Evolutionary conservation across 495 filamentous ascomycete species (phyloP).

Genomic region (Geopyxis carbonaria): DNA sequence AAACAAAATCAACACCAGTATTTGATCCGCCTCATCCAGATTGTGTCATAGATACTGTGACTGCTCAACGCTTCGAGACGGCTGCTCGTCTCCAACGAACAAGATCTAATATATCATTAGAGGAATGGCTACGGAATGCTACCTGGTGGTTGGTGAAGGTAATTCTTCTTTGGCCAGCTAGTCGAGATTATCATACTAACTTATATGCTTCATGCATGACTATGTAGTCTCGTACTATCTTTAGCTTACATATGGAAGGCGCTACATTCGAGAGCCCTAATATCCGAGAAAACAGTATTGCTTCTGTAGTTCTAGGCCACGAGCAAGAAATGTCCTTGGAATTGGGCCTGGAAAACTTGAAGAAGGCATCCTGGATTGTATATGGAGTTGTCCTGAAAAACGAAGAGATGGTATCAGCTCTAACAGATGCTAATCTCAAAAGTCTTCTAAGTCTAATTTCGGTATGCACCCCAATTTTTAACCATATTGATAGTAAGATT

Average conservation of each 20-base stretch:
- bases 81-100: background rate
- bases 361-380: conserved; percentile 1
- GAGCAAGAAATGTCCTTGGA: background rate
- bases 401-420: background rate
- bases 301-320: background rate
- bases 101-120: background rate
- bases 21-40: conserved; percentile 1
- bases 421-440: background rate
- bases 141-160: conserved; percentile 1
- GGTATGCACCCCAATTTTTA: background rate
- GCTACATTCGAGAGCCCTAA: background rate
- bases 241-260: background rate
- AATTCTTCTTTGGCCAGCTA: background rate
- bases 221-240: background rate
- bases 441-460: background rate
- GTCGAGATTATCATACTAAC: too few relatives aligned
- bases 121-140: background rate
- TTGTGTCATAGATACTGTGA: background rate
- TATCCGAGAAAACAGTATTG: too few relatives aligned
- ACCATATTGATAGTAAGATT: background rate
- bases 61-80: background rate
- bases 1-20: background rate
- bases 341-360: background rate
- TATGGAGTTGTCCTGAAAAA: background rate
- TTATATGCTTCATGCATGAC: background rate